Base-by-base conservation (phyloP, 306 rosid genomes). In the Prunus kanzakura region DNA sequence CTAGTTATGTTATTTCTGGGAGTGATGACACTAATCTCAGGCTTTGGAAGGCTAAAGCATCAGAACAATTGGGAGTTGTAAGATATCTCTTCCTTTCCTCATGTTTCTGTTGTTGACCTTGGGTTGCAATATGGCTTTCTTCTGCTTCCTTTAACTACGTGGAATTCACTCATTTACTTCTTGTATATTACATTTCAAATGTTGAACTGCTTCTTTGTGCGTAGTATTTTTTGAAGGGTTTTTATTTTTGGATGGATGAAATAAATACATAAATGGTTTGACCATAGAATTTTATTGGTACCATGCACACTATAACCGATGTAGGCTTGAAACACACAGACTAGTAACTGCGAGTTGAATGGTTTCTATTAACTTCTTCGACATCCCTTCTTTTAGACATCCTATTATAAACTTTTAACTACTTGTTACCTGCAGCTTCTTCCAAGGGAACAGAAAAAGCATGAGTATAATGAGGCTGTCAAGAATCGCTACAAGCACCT, bases 31-130 rank as follows among this genome's bases (percentile, higher is more conserved):
- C 96, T 58, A 92, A 95, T 84, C 93, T 95, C 66, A 91, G 98
- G 85, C 91, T 95, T 73, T 95, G 98, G 98, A 92, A 95, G 88
- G 95, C 98, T 67, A 95, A 84, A 76, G 97, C 97, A 80, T 90
- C 98, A 15, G 97, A 95, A 63, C 97, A 95, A 82, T 81, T 95
- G 72, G 98, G 98, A 85, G 96, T 95, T 8, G 97, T 95, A 89
- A 89, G 97, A 81, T 15, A 75, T 67, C 6, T 76, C 81, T 71
- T 72, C 54, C 76, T 79, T 58, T 14, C 29, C 7, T 63, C 57
- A 1, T 19, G 20, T 46, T 43, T 52, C 19, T 3, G 3, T 3
- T 51, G 50, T 45, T 11, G 10, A 30, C 66, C 9, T 3, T 56
- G 10, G 52, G 3, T 35, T 64, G 19, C 69, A 35, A 11, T 20